Conservation (phyloP, 2,329 filamentous ascomycete genomes). For the Epicoccum sorghinum region DNA sequence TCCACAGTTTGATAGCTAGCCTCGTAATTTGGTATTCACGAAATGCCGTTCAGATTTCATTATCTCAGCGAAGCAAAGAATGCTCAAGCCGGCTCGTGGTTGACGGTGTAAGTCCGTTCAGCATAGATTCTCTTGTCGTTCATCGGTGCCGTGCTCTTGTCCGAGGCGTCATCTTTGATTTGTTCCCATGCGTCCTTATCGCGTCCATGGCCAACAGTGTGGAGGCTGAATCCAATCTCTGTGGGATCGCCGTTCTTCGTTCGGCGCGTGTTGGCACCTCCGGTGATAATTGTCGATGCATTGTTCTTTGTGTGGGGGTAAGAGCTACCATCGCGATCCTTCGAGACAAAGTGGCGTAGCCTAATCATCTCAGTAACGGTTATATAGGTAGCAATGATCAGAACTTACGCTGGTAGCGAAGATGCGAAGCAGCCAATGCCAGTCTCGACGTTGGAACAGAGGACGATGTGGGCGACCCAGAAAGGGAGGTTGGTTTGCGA, state of each 20-base stretch:
- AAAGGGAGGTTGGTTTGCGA: constrained; percentile 22
- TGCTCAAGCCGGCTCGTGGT: too few species aligned
- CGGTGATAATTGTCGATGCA: constrained; percentile 9
- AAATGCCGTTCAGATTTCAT: too few species aligned
- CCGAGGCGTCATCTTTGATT: constrained; percentile 16
- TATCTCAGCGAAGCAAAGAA: too few species aligned
- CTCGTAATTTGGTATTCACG: too few species aligned
- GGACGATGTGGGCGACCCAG: constrained; percentile 31
- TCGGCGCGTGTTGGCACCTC: constrained; percentile 6
- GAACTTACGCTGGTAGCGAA: constrained; percentile 19
- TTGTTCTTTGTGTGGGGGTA: constrained; percentile 16
- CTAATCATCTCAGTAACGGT: too few species aligned
- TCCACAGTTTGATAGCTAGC: too few species aligned
- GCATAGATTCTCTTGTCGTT: constrained; percentile 17
- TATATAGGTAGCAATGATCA: too few species aligned
- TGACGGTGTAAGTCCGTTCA: constrained; percentile 13
- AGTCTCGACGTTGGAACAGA: constrained; percentile 33
- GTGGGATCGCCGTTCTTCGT: constrained; percentile 5
- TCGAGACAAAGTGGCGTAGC: constrained; percentile 23
- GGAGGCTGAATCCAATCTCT: constrained; percentile 21
- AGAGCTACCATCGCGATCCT: constrained; percentile 16
- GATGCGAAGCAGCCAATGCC: constrained; percentile 32
- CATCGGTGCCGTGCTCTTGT: not conserved
- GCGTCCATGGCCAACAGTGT: constrained; percentile 18
- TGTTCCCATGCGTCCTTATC: constrained; percentile 24